Evolutionary conservation across 192 early-diverging fungal genomes (phyloP), one percentile per base, ranked within the genome.

Genomic region (Entophlyctis luteolus): DNA sequence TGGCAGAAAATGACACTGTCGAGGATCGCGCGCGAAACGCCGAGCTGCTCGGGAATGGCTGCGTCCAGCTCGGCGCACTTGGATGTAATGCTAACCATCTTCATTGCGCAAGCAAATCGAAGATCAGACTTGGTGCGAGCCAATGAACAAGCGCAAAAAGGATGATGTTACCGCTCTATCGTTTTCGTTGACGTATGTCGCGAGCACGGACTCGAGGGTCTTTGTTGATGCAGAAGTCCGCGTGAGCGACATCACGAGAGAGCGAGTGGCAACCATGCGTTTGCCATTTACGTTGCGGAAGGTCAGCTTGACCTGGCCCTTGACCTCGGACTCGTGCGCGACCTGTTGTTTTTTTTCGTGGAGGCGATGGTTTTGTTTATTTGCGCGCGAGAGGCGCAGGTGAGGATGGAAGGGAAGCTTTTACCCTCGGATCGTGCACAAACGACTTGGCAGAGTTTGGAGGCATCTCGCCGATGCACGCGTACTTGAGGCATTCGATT

Each of bases 1-100:
- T 98, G 95, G 74, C 95, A 97, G 65, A 99, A 98, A 20, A 99
- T 96, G 46, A 99, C 97, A 72, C 93, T 95, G 58, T 99, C 95
- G 31, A 99, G 72, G 35, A 99, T 93, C 0, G 97, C 88, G 59
- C 84, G 83, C 28, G 91, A 89, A 8, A 96, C 93, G 4, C 97
- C 97, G 10, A 99, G 77, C 59, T 93, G 90, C 33, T 82, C 65
- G 0, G 94, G 88, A 27, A 99, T 72, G 65, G 90, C 89, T 0
- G 81, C 73, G 75, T 99, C 94, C 10, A 99, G 54, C 34, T 96
- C 94, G 6, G 91, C 83, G 63, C 91, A 94, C 27, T 86, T 83
- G 27, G 78, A 86, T 55, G 88, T 94, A 58, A 96, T 76, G 65
- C 88, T 92, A 27, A 80, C 75, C 14, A 62, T 47, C 75, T 91